Percentiles rank a stretch among this genome's conserved stretches.
These are phyloP conservation scores for Mortierella antarctica DNA, from an alignment of 192 early-diverging fungal species.

Conservation along the genomic window DNA sequence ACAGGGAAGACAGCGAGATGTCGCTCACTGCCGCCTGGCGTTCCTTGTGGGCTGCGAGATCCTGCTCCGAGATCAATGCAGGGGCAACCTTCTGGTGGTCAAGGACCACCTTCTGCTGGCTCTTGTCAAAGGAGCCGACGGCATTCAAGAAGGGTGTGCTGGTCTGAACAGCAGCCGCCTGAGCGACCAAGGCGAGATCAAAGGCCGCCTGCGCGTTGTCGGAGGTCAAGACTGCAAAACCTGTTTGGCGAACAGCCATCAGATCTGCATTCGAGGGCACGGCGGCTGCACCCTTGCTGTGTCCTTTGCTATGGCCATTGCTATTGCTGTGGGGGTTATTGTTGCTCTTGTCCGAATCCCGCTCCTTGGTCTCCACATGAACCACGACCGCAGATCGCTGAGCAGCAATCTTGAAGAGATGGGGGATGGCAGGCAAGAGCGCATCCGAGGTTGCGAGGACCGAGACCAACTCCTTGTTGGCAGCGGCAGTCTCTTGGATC, in stretches of 20 bases:
- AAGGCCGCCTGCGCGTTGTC: constrained; percentile 80
- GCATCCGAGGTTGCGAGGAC: constrained; percentile 43
- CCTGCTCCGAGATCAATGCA: constrained; percentile 49
- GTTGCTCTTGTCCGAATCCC: constrained; percentile 54
- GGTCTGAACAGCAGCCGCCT: constrained; percentile 73
- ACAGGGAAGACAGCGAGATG: constrained; percentile 43
- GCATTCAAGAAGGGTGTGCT: constrained; percentile 73
- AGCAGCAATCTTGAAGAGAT: constrained; percentile 63
- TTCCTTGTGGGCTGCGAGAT: constrained; percentile 56
- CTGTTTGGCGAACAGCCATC: constrained; percentile 80
- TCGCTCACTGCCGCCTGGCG: constrained; percentile 49
- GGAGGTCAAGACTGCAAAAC: constrained; percentile 83
- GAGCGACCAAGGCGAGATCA: constrained; percentile 85
- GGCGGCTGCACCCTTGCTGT: not conserved
- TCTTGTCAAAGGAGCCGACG: constrained; percentile 47
- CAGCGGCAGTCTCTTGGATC: constrained; percentile 34
- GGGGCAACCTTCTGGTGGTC: constrained; percentile 45
- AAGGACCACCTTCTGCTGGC: constrained; percentile 18
- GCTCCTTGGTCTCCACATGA: constrained; percentile 63
- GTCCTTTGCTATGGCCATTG: constrained; percentile 14
- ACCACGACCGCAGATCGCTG: constrained; percentile 63
- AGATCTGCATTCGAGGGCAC: constrained; percentile 62
- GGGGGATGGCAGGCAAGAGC: constrained; percentile 64
- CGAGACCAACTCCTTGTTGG: constrained; percentile 31
- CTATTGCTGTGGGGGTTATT: not conserved